Evolutionary conservation across 2,329 filamentous ascomycete species (phyloP), one percentile per base, ranked within the genome.

Genomic region (Parastagonospora nodorum): DNA sequence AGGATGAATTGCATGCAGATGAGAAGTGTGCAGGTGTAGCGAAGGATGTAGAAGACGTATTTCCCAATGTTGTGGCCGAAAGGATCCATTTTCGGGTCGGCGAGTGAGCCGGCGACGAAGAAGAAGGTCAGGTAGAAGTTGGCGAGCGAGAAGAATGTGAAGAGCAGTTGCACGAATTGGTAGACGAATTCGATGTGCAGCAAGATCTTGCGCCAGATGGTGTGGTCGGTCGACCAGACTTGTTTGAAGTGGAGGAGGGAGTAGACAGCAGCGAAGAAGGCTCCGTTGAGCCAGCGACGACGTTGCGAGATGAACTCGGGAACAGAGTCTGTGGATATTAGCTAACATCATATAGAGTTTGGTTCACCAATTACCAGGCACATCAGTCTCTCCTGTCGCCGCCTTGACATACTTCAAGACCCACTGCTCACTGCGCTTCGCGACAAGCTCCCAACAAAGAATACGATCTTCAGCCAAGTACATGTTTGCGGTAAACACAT

Each of bases 51-150:
- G 75, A 97, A 99, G 71, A 99, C 89, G 76, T 89, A 85, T 59
- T 85, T 84, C 42, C 90, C 93, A 57, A 96, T 87, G 56, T 86
- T 83, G 75, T 96, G 89, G 12, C 92, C 92, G 63, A 99, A 99
- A 0, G 95, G 95, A 73, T 99, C 94, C 59, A 95, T 80, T 24
- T 79, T 78, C 0, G 84, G 78, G 66, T 97, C 91, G 0, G 89
- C 84, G 12, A 99, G 82, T 35, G 92, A 95, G 37, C 94, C 94
- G 16, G 92, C 92, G 60, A 99, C 88, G 78, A 99, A 99, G 82
- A 92, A 99, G 78, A 99, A 99, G 50, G 92, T 96, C 45, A 99
- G 86, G 74, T 97, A 99, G 81, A 97, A 99, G 80, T 99, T 99
- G 74, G 93, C 92, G 61, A 99, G 85, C 9, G 93, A 96, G 79